Conservation (phyloP, 2,329 filamentous ascomycete species). For the Colletotrichum godetiae region DNA sequence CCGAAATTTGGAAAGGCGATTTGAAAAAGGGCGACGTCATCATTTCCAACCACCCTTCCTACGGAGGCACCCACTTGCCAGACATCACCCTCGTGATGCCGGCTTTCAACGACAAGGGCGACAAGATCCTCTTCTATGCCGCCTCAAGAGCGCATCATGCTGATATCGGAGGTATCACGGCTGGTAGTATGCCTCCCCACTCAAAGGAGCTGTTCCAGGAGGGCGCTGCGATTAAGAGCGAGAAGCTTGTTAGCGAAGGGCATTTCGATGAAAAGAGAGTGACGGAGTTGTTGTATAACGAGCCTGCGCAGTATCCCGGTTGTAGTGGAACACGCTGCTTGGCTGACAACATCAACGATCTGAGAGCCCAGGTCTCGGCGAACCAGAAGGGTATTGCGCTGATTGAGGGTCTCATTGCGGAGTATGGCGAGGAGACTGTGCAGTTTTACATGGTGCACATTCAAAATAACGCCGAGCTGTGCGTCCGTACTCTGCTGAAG, state of each 20-base stretch:
- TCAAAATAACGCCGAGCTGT: slow-evolving; percentile 81
- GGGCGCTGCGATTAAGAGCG: slow-evolving; percentile 71
- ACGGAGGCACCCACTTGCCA: slow-evolving; percentile 84
- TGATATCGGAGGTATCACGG: slow-evolving; percentile 86
- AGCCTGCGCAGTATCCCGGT: slow-evolving; percentile 79
- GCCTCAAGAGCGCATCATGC: slow-evolving; percentile 85
- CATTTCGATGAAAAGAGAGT: slow-evolving; percentile 83
- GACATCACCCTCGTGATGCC: slow-evolving; percentile 86
- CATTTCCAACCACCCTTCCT: slow-evolving; percentile 86
- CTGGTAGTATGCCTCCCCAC: slow-evolving; percentile 84
- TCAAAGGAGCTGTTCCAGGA: slow-evolving; percentile 73
- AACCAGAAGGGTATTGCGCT: slow-evolving; percentile 89
- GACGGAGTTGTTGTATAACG: slow-evolving; percentile 76
- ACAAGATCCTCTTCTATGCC: slow-evolving; percentile 84
- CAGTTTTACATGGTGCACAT: slow-evolving; percentile 88
- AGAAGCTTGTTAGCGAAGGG: slow-evolving; percentile 80
- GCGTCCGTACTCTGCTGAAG: slow-evolving; percentile 79
- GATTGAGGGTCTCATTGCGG: slow-evolving; percentile 78
- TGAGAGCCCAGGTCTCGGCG: slow-evolving; percentile 85
- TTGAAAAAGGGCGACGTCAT: slow-evolving; percentile 84
- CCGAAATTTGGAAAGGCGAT: slow-evolving; percentile 82
- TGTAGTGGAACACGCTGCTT: slow-evolving; percentile 84
- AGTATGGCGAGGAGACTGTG: slow-evolving; percentile 82
- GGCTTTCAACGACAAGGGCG: slow-evolving; percentile 73
- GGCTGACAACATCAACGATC: slow-evolving; percentile 83